Conservation (phyloP, 345 rosid genomes). For the Sonneratia caseolaris region DNA sequence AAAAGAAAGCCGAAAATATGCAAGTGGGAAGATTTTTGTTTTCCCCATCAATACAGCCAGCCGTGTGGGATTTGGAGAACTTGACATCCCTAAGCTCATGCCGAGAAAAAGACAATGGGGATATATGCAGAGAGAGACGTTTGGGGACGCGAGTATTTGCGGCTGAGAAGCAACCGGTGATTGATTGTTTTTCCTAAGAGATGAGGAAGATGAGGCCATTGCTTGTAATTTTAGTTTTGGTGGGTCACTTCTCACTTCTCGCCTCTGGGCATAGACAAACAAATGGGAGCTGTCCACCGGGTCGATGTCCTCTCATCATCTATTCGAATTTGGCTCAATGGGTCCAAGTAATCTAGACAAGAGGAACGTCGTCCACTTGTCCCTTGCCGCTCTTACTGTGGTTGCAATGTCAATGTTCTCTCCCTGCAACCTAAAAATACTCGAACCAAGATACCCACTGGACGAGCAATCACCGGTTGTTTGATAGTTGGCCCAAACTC, state of each 20-base stretch:
- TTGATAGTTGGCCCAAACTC: too few relatives aligned
- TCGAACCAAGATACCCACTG: too few relatives aligned
- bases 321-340: too few relatives aligned
- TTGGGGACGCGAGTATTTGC: slow-evolving; percentile 10
- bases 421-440: too few relatives aligned
- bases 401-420: too few relatives aligned
- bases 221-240: background rate
- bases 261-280: too few relatives aligned
- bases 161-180: slow-evolving; percentile 1
- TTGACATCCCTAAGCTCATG: background rate
- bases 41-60: background rate
- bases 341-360: too few relatives aligned
- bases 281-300: too few relatives aligned
- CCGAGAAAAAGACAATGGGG: background rate
- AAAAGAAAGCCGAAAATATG: background rate
- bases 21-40: background rate
- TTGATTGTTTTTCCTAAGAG: background rate
- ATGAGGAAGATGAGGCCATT: slow-evolving; percentile 3
- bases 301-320: too few relatives aligned
- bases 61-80: background rate
- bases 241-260: background rate
- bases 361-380: too few relatives aligned
- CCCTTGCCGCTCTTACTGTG: too few relatives aligned
- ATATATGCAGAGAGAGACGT: background rate
- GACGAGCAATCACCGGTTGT: too few relatives aligned